Percentiles rank a stretch among this genome's conserved stretches.
These are phyloP conservation scores for Euphrasia arctica DNA, from an alignment of 305 asterid genomes.

Conservation along the genomic window DNA sequence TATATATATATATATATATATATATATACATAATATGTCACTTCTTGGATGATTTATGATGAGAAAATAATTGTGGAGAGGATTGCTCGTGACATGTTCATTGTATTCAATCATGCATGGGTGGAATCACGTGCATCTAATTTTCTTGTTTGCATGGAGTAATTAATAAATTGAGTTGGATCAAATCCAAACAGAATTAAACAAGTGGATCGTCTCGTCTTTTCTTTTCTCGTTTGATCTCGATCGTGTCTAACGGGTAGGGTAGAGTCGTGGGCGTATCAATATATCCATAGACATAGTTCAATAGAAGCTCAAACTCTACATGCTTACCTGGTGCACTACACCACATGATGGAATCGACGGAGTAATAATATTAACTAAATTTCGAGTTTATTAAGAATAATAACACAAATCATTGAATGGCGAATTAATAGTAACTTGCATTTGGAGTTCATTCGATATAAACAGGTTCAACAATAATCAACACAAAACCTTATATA, in stretches of 20 bases:
- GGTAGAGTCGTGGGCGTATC: background rate
- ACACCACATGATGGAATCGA: too few relatives aligned
- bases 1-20: too few relatives aligned
- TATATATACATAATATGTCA: too few relatives aligned
- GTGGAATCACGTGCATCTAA: conserved; percentile 29
- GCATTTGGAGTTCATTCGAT: too few relatives aligned
- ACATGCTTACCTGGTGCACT: background rate
- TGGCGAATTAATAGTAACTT: too few relatives aligned
- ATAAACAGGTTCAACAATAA: too few relatives aligned
- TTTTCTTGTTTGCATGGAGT: background rate
- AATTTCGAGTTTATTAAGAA: too few relatives aligned
- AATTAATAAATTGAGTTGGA: conserved; percentile 17
- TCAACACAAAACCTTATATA: too few relatives aligned
- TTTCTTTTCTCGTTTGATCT: conserved; percentile 13
- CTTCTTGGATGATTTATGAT: background rate
- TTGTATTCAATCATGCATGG: conserved; percentile 29
- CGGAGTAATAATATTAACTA: too few relatives aligned
- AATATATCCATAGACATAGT: background rate
- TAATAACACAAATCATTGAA: too few relatives aligned
- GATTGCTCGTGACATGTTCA: conserved; percentile 31
- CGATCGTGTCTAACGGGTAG: background rate
- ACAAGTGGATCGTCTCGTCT: too few relatives aligned
- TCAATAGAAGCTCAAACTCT: background rate
- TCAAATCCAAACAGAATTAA: conserved; percentile 18
- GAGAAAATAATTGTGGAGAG: conserved; percentile 24